Conservation (phyloP, 169 alveolate species). For the Plasmodium sp. region DNA sequence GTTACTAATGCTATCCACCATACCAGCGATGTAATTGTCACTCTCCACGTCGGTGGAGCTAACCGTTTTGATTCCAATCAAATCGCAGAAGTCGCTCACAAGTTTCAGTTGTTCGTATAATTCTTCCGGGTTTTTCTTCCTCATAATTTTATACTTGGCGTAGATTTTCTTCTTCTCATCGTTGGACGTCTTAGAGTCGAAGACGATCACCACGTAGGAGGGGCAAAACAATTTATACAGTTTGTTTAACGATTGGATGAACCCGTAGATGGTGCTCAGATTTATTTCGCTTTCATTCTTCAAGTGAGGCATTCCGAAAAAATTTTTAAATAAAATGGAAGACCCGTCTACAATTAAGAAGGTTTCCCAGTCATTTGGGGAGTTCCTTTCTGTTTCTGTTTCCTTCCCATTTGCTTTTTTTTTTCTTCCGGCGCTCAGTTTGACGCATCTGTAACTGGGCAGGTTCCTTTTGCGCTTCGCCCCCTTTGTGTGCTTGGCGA, state of each 20-base stretch:
- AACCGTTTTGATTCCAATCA: conserved; percentile 82
- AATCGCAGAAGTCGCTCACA: conserved; percentile 82
- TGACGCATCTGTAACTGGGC: not conserved
- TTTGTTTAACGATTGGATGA: conserved; percentile 82
- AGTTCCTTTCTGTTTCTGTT: not conserved
- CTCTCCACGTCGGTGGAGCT: conserved; percentile 80
- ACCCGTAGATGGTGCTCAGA: conserved; percentile 83
- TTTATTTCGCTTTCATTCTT: conserved; percentile 81
- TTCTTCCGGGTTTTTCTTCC: conserved; percentile 79
- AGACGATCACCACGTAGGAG: conserved; percentile 79
- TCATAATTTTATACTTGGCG: conserved; percentile 81
- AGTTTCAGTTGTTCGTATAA: conserved; percentile 81
- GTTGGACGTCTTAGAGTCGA: conserved; percentile 85
- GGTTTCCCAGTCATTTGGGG: conserved; percentile 15
- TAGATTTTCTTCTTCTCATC: conserved; percentile 80
- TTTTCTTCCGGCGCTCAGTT: not conserved
- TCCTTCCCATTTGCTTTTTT: not conserved
- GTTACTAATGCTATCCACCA: conserved; percentile 76
- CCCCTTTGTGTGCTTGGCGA: not conserved
- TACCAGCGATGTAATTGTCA: conserved; percentile 81
- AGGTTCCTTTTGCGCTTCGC: not conserved
- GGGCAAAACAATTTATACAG: conserved; percentile 79
- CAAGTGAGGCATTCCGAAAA: conserved; percentile 83
- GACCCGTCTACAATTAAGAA: conserved; percentile 84
- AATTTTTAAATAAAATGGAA: conserved; percentile 83